Evolutionary conservation across 306 rosid genomes (phyloP), one percentile per base, ranked within the genome.

Genomic region (Astragalus membranaceus): DNA sequence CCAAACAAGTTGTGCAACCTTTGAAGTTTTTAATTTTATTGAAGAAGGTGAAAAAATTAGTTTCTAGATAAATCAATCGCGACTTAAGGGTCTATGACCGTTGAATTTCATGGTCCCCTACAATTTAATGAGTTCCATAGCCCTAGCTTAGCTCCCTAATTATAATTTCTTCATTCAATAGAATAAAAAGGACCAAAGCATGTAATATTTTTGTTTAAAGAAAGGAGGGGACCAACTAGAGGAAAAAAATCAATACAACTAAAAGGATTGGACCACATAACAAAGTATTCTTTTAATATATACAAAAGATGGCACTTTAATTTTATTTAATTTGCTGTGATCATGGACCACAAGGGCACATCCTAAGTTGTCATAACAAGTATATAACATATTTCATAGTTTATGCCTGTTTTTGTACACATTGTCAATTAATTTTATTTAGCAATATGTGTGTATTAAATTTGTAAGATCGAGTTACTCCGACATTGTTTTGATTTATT

Each of bases 301-400:
- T 39, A 59, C 33, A 12, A 26, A 48, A 67, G 55, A 58, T 59
- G 69, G 4, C 17, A 39, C 49, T 49, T 63, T 23, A 10, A 10
- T 44, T 13, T 23, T n/a, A 10, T 44, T 13, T 33, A n/a, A 70
- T 56, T 67, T 50, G 26, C 46, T 57, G 35, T 63, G 52, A 36
- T 57, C 51, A 42, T 41, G 84, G 81, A 80, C 84, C 84, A 73
- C 84, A 59, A 52, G 42, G 42, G 72, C 75, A 81, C 68, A 60
- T 68, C 30, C 75, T 58, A 15, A 56, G 53, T 70, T 54, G 64
- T 56, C 70, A 70, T 70, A 81, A 76, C 63, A 52, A 75, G 69
- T 35, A 75, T 41, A 56, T 60, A 55, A 29, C 68, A 69, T 49
- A 60, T 72, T 36, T 53, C 67, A 36, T 51, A 43, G 58, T 60